A percentile compares a stretch with the other conserved stretches of the same genome.
Evolutionary conservation across 2,329 filamentous ascomycete species (phyloP).

Genomic region (Ceratocystis eucalypticola): DNA sequence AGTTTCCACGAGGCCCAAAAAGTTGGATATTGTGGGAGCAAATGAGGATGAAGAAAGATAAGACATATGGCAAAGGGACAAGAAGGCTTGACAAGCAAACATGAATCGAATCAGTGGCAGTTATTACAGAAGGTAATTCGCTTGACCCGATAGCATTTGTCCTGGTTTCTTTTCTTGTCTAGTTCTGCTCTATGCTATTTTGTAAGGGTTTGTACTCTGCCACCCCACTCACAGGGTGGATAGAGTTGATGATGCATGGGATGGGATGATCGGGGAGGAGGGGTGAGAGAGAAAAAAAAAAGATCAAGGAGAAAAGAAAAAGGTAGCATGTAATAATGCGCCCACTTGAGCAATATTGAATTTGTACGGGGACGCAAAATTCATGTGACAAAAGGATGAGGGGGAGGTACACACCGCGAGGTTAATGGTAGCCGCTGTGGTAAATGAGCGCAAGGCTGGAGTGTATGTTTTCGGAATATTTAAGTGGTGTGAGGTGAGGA

Average conservation of each 20-base stretch:
- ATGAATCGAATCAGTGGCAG: too few species aligned
- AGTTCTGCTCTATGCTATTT: not conserved
- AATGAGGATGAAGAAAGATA: conserved; percentile 5
- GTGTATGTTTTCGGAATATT: not conserved
- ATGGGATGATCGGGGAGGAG: not conserved
- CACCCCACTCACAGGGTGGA: not conserved
- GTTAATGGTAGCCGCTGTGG: not conserved
- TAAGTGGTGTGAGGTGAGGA: not conserved
- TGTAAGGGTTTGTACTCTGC: not conserved
- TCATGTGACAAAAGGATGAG: conserved; percentile 1
- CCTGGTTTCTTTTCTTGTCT: not conserved
- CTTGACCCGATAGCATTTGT: not conserved
- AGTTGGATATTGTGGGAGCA: not conserved
- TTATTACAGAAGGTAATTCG: not conserved
- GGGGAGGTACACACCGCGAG: not conserved
- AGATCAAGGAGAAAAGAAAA: not conserved
- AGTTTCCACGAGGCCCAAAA: not conserved
- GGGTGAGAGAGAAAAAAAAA: not conserved
- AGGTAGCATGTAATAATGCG: not conserved
- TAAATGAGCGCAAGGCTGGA: not conserved
- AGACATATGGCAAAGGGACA: conserved; percentile 4
- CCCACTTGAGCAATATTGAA: not conserved
- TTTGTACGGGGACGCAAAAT: not conserved
- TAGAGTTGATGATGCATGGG: not conserved
- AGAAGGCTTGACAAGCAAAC: not conserved